Base-by-base conservation (phyloP, 208 protist genomes). In the Endotrypanum monterogeii region DNA sequence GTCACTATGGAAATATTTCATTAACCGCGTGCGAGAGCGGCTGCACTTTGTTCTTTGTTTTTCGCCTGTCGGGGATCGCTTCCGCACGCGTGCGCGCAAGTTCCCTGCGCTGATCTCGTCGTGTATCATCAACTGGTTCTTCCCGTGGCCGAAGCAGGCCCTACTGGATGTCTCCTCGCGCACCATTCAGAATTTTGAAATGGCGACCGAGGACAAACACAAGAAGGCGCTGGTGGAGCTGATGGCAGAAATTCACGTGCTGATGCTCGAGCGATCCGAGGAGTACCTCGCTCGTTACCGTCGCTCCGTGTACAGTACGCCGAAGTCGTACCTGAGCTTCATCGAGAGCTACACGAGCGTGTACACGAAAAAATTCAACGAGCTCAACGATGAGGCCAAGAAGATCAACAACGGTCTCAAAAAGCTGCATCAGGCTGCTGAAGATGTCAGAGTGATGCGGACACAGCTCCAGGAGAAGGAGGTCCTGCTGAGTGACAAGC, bases 51-150 rank as follows among this genome's bases (percentile, higher is more conserved):
- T 99, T 57, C 89, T 99, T 18, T 99, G 98, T 87, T 99, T 99
- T 93, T 99, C 97, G 37, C 98, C 98, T 32, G 98, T 99, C 54
- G 98, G 98, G 57, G 95, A 98, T 71, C 98, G 98, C 84, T 99
- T 99, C 92, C 89, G 96, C 79, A 93, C 87, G 3, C 92, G 98
- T 39, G 96, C 97, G 20, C 88, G 97, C 71, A 98, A 99, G 88
- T 99, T 99, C 94, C 98, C 98, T 4, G 98, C 94, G 32, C 88
- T 99, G 25, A 98, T 99, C 76, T 98, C 92, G 68, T 95, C 96
- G 41, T 99, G 97, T 83, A 98, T 97, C 61, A 99, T 99, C 80
- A 98, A 99, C 86, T 99, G 98, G 98, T 99, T 99, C 94, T 97
- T 98, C 79, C 96, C 97, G 61, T 99, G 98, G 98, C 98, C 98